Evolutionary conservation across 345 rosid species (phyloP), one percentile per base, ranked within the genome.

Genomic region (Trapa incisa): DNA sequence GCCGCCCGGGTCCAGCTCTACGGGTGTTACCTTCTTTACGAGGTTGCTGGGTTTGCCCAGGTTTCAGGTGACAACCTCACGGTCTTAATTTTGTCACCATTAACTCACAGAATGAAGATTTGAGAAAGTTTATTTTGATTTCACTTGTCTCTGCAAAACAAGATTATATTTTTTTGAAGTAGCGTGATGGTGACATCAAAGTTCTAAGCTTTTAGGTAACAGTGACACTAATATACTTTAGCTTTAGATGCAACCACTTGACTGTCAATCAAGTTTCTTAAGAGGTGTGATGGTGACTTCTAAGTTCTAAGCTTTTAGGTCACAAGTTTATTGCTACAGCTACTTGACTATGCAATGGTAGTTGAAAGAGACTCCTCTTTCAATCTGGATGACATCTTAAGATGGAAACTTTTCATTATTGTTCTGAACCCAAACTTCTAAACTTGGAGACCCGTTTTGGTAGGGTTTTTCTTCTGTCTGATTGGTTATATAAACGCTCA

Each of bases 1-100:
- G 96, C 99, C 5, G 79, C 96, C 47, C 80, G 99, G 63, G 73
- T 94, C 73, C 97, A 94, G 76, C 92, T 94, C 32, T 74, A 73
- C 65, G 97, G 99, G 8, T 94, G 99, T 82, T 91, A 85, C 80
- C 81, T 94, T 70, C 74, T 87, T 63, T 94, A 94, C 67, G 91
- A 94, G 83, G 80, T 87, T 70, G 75, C 91, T 65, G 93, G 95
- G 57, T 94, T 91, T 75, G 62, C 89, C 29, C 87, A 89, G 77
- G 75, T 91, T 80, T 91, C 97, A 36, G 99, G 99, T 58, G 63
- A 58, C 38, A 1, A 22, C 36, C 7, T 32, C 61, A 57, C 6
- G 5, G 63, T 11, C 37, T 58, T 33, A 16, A 33, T 22, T 58
- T 58, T 58, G 37, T 58, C 12, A 10, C 35, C 38, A 8, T 7